phyloP scores from a whole-genome alignment of 2,329 filamentous ascomycete genomes.

The Westerdykella aurantiaca region DNA sequence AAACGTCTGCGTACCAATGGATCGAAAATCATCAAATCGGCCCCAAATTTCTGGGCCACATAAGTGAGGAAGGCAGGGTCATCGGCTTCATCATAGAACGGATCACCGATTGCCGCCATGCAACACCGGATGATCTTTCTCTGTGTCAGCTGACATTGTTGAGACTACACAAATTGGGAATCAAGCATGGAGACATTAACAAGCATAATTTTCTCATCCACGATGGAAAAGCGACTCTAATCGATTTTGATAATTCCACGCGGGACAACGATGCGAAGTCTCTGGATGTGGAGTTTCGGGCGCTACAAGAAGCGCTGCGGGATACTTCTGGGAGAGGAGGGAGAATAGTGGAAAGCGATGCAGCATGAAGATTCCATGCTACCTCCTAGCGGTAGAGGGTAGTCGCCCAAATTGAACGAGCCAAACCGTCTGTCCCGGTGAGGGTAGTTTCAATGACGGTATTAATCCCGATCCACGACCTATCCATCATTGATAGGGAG shows the following conservation, averaged over 20 bases:
- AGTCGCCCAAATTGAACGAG: no score
- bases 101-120: conserved; percentile 25
- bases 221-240: conserved; percentile 20
- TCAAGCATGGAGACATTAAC: conserved; percentile 38
- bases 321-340: no score
- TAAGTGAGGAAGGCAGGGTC: conserved; percentile 33
- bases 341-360: no score
- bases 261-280: no score
- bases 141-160: conserved; percentile 23
- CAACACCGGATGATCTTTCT: conserved; percentile 22
- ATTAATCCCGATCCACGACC: no score
- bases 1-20: conserved; percentile 8
- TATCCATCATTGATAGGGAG: no score
- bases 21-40: conserved; percentile 25
- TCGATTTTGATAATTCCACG: conserved; percentile 39
- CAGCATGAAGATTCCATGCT: no score
- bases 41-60: conserved; percentile 33
- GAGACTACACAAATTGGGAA: conserved; percentile 22
- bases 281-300: no score
- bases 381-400: no score
- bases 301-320: no score
- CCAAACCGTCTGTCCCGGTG: no score
- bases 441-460: no score
- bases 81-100: conserved; percentile 36
- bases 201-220: conserved; percentile 37